A percentile compares a stretch with the other conserved stretches of the same genome.
Conservation (phyloP, 805 yeast genomes). For the Cyberlindnera xishuangbannaensis region DNA sequence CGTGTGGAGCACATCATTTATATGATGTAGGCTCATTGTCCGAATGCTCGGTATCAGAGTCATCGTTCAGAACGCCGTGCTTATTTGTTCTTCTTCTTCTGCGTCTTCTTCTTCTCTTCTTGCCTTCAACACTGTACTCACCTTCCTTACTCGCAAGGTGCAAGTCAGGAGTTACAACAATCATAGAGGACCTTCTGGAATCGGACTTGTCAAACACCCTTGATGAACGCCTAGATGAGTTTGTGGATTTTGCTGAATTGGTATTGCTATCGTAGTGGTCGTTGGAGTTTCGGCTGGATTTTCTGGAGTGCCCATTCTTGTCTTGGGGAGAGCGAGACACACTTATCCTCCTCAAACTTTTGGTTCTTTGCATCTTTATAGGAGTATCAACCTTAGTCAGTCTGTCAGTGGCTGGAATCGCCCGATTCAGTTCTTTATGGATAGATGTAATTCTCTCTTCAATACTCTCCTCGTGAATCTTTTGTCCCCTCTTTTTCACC, state of each 20-base stretch:
- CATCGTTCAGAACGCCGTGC: background rate
- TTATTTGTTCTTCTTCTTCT: constrained; percentile 7
- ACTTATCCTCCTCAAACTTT: constrained; percentile 2
- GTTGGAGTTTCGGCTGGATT: constrained; percentile 7
- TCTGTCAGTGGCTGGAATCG: constrained; percentile 21
- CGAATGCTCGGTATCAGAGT: background rate
- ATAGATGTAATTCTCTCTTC: constrained; percentile 19
- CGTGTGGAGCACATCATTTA: too few relatives aligned
- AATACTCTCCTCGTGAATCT: constrained; percentile 5
- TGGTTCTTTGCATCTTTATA: constrained; percentile 4
- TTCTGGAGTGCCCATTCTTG: constrained; percentile 4
- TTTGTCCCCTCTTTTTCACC: constrained; percentile 15
- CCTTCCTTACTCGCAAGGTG: background rate
- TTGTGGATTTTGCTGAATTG: constrained; percentile 1
- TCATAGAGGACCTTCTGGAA: constrained; percentile 1
- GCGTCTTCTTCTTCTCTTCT: constrained; percentile 14
- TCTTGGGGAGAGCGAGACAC: constrained; percentile 1
- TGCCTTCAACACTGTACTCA: constrained; percentile 1
- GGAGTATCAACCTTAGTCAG: constrained; percentile 8
- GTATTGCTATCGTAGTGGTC: background rate
- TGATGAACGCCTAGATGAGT: constrained; percentile 8
- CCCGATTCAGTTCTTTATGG: constrained; percentile 19
- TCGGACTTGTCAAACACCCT: constrained; percentile 3
- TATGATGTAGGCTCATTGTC: too few relatives aligned
- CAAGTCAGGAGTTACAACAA: background rate